phyloP scores from a whole-genome alignment of 177 flowering plant genomes.

The Vitis hybrid region DNA sequence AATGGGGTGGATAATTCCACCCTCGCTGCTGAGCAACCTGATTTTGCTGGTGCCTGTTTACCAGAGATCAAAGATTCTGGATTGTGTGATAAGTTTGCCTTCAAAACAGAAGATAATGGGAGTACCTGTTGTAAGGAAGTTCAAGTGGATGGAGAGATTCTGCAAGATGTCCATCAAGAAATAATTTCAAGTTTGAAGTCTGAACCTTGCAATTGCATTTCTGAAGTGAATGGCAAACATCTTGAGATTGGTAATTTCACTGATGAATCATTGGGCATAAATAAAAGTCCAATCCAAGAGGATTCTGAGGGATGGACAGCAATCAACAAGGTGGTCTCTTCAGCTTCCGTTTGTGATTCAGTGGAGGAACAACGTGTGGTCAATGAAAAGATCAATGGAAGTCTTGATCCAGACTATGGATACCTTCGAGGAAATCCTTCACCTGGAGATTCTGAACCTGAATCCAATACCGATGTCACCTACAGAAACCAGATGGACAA shows the following conservation, averaged over 20 bases:
- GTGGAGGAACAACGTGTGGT: not conserved
- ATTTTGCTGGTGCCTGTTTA: not conserved
- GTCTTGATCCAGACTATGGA: not conserved
- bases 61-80: slow-evolving; percentile 4
- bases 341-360: slow-evolving; percentile 10
- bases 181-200: not conserved
- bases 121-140: slow-evolving; percentile 5
- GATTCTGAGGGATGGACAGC: not conserved
- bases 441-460: slow-evolving; percentile 12
- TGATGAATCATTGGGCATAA: slow-evolving; percentile 4
- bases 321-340: slow-evolving; percentile 8
- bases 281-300: not conserved
- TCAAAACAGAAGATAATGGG: slow-evolving; percentile 6
- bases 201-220: slow-evolving; percentile 4
- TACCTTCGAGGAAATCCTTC: slow-evolving; percentile 4
- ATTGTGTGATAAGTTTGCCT: slow-evolving; percentile 3
- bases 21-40: not conserved
- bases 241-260: not conserved
- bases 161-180: slow-evolving; percentile 8
- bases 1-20: slow-evolving; percentile 2
- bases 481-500: slow-evolving; percentile 20
- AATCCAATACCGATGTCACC: slow-evolving; percentile 17
- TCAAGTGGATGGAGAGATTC: slow-evolving; percentile 7
- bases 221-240: not conserved
- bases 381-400: slow-evolving; percentile 5